A percentile compares a stretch with the other conserved stretches of the same genome.
Conservation (phyloP, 495 filamentous ascomycete genomes). For the Lophiotrema nucula region DNA sequence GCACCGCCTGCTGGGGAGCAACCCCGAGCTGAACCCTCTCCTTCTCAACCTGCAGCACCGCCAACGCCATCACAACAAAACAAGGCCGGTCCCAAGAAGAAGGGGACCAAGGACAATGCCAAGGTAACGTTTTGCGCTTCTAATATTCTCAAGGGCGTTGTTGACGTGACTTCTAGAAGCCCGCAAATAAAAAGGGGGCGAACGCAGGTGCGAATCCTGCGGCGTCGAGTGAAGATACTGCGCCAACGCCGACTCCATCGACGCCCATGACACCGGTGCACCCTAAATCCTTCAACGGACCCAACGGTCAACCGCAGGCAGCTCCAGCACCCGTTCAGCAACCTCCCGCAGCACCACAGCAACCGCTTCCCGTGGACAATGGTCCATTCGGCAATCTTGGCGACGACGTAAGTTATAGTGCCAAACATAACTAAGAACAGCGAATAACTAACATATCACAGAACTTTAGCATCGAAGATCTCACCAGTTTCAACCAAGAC, state of each 20-base stretch:
- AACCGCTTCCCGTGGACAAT: constrained; percentile 47
- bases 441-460: background rate
- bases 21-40: constrained; percentile 72
- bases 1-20: constrained; percentile 64
- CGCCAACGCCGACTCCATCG: constrained; percentile 74
- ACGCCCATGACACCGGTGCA: constrained; percentile 87
- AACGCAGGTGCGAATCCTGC: constrained; percentile 72
- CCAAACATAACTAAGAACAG: background rate
- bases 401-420: constrained; percentile 36
- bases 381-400: constrained; percentile 33
- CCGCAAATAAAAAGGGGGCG: constrained; percentile 68
- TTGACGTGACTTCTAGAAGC: constrained; percentile 49
- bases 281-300: constrained; percentile 53
- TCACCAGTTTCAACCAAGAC: constrained; percentile 11
- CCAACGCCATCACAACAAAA: constrained; percentile 79
- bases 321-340: constrained; percentile 40
- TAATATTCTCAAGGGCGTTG: constrained; percentile 33
- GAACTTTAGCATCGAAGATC: background rate
- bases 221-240: constrained; percentile 65
- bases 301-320: constrained; percentile 50
- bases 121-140: constrained; percentile 64
- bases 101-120: constrained; percentile 59
- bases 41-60: constrained; percentile 71
- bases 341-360: background rate
- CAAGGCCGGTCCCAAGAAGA: constrained; percentile 85